Base-by-base conservation (phyloP, 164 flowering plant genomes). In the Magnolia kwangsiensis region DNA sequence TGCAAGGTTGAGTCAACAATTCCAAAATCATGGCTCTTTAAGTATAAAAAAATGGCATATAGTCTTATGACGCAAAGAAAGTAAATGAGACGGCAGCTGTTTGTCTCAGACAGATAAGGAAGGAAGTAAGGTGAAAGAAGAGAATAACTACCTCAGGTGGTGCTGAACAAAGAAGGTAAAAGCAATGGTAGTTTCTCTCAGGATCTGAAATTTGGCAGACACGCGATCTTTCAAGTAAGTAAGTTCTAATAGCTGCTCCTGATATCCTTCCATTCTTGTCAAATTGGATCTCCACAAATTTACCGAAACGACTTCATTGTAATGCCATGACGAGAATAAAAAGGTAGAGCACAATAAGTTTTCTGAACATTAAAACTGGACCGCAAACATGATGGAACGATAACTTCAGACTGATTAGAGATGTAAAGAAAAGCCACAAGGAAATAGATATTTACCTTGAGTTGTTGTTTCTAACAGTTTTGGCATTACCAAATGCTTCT, bases 401-500 rank as follows among this genome's bases (percentile, higher is more conserved):
- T 37, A 37, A 37, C 45, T 37, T 37, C 45, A 37, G 45, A 37
- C 45, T 37, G 45, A 37, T 37, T 37, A 37, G 61, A 55, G 4
- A 55, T 11, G 61, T 11, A 55, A 37, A 21, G 72, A 69, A 37
- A 19, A 29, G 16, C 73, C 21, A 71, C 24, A 20, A 27, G 51
- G 10, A 51, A n/a, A 63, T 23, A 68, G 27, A 58, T 66, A 78
- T 81, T 74, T 76, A 91, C 96, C 96, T 92, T 70, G 96, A 92
- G 76, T 92, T 92, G 78, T 92, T 92, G 84, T 92, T 92, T 81
- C 92, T 82, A 71, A 90, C 87, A 74, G 96, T 92, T 85, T 92
- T 92, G 14, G 94, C 94, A 88, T 92, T 92, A 58, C 96, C 96
- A 82, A 92, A 92, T 73, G 96, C 92, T 86, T 92, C 96, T 63